Percentiles rank a stretch among this genome's conserved stretches.
These are phyloP conservation scores for Arthrobotrys pseudoclavata DNA, from an alignment of 2,329 filamentous ascomycete genomes.

Conservation along the genomic window DNA sequence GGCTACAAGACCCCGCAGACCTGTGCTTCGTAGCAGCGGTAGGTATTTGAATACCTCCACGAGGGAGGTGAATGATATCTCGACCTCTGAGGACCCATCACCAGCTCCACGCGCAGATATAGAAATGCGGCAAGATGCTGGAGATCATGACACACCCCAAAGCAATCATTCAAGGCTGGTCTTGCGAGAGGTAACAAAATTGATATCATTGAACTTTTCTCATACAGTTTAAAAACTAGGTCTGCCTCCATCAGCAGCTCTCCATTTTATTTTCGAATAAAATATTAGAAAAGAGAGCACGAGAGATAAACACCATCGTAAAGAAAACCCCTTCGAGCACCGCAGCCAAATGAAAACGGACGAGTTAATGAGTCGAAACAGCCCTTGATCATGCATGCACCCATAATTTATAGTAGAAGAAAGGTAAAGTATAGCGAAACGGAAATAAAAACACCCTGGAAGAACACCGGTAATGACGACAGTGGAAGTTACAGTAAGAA, in stretches of 20 bases:
- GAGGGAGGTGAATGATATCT: no score
- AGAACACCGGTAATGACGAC: not conserved
- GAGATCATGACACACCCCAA: no score
- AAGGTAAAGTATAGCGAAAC: conserved; percentile 11
- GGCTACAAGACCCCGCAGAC: no score
- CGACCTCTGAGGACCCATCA: no score
- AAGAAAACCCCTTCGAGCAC: conserved; percentile 18
- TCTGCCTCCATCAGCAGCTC: not conserved
- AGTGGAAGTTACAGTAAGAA: not conserved
- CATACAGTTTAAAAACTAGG: not conserved
- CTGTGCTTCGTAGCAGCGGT: no score
- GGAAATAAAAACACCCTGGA: conserved; percentile 2
- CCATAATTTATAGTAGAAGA: conserved; percentile 7
- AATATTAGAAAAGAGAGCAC: conserved; percentile 9
- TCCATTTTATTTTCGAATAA: not conserved
- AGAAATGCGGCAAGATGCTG: no score
- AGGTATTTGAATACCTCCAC: no score
- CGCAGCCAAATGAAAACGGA: conserved; percentile 12
- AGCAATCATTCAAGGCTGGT: no score
- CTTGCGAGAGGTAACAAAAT: not conserved
- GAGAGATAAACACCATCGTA: conserved; percentile 3
- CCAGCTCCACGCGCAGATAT: no score
- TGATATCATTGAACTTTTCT: not conserved
- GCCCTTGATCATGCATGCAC: conserved; percentile 42
- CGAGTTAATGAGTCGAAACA: not conserved